Conservation (phyloP, 2,329 filamentous ascomycete species). For the Neofusicoccum parvum region DNA sequence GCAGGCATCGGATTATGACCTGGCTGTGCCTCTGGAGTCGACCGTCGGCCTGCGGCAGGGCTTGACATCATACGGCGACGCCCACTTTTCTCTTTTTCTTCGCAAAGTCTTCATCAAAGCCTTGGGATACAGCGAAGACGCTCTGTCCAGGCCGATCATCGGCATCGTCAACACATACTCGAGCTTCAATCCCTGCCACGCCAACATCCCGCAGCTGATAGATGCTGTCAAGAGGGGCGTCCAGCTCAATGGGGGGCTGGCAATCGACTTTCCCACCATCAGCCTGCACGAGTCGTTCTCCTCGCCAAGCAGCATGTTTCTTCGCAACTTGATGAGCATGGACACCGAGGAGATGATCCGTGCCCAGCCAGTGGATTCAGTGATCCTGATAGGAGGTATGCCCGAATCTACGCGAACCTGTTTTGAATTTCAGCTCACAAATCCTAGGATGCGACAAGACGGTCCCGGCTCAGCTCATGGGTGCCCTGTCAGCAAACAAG, state of each 20-base stretch:
- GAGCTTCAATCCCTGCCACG: conserved; percentile 74
- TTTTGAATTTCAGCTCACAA: conserved; percentile 65
- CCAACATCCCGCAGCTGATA: conserved; percentile 70
- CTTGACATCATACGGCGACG: conserved; percentile 70
- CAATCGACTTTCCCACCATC: conserved; percentile 74
- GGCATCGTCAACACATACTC: conserved; percentile 75
- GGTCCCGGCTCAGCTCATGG: conserved; percentile 74
- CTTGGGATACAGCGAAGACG: conserved; percentile 71
- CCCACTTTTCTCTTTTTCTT: conserved; percentile 74
- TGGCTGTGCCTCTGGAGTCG: no score
- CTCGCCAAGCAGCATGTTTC: conserved; percentile 72
- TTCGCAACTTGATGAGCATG: conserved; percentile 77
- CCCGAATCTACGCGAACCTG: conserved; percentile 65
- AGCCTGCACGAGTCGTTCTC: conserved; percentile 71
- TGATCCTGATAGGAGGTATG: conserved; percentile 75
- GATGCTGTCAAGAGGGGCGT: conserved; percentile 71
- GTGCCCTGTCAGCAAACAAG: conserved; percentile 73
- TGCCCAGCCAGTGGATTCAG: conserved; percentile 74
- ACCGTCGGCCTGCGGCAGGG: conserved; percentile 61
- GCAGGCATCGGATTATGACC: no score
- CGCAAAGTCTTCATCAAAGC: conserved; percentile 79
- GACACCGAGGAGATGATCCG: conserved; percentile 78
- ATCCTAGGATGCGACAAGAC: conserved; percentile 77
- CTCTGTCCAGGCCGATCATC: conserved; percentile 70
- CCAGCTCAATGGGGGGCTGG: conserved; percentile 66